Evolutionary conservation across 495 filamentous ascomycete species (phyloP).

Genomic region (Astrothelium macrocarpum): DNA sequence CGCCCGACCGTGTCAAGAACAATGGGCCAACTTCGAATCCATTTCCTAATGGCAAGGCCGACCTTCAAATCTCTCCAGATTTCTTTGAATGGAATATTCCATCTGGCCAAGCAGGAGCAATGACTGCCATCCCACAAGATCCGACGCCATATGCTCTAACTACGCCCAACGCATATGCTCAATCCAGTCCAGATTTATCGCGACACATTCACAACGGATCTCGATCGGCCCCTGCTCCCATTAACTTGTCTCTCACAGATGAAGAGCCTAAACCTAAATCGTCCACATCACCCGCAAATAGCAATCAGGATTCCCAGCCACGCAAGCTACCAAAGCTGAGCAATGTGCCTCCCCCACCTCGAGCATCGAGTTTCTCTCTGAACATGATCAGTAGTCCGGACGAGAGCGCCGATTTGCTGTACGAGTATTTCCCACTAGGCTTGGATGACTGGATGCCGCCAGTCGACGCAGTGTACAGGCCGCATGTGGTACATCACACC

Average conservation of each 20-base stretch:
- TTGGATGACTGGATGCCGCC: constrained; percentile 88
- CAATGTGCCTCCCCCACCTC: constrained; percentile 15
- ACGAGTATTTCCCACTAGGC: constrained; percentile 85
- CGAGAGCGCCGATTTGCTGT: constrained; percentile 70
- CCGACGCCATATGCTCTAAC: constrained; percentile 16
- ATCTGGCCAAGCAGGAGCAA: constrained; percentile 15
- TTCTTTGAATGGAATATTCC: constrained; percentile 31
- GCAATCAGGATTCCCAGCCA: constrained; percentile 8
- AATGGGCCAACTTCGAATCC: constrained; percentile 20
- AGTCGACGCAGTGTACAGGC: constrained; percentile 85
- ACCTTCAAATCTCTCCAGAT: constrained; percentile 32
- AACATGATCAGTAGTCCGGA: constrained; percentile 41
- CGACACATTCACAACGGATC: constrained; percentile 26
- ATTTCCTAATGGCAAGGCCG: constrained; percentile 17
- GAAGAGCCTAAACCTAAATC: constrained; percentile 43
- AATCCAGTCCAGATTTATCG: constrained; percentile 45
- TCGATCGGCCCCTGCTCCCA: constrained; percentile 38
- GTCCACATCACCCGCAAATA: constrained; percentile 8
- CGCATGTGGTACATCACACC: constrained; percentile 85
- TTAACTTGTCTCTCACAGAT: constrained; percentile 66
- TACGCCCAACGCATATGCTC: constrained; percentile 34
- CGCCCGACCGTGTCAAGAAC: constrained; percentile 37
- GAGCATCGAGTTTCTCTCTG: constrained; percentile 35
- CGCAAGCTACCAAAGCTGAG: constrained; percentile 13
- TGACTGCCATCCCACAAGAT: constrained; percentile 27